These are phyloP conservation scores for Kwoniella botswanensis DNA, from an alignment of 768 basidiomycete genomes.

Conservation along the genomic window DNA sequence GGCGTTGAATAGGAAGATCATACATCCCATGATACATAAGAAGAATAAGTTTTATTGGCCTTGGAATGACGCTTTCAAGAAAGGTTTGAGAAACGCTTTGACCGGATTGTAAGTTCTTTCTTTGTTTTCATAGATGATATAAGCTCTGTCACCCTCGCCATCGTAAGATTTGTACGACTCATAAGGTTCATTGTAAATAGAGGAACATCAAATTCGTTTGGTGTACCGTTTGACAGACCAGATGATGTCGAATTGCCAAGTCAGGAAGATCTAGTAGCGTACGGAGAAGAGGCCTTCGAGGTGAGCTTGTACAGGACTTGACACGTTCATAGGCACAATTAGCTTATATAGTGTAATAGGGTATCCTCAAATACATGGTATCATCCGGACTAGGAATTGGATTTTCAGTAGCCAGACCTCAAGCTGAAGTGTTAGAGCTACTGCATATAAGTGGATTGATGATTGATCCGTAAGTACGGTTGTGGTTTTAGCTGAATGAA, in stretches of 20 bases:
- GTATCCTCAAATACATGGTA: slow-evolving; percentile 97
- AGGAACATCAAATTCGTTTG: slow-evolving; percentile 52
- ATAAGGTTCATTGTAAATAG: slow-evolving; percentile 22
- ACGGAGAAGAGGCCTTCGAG: slow-evolving; percentile 55
- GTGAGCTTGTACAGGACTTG: slow-evolving; percentile 23
- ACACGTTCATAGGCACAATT: no score
- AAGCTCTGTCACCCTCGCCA: not conserved
- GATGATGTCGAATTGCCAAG: slow-evolving; percentile 26
- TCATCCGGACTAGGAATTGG: slow-evolving; percentile 70
- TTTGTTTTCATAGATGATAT: no score
- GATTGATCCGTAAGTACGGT: slow-evolving; percentile 68
- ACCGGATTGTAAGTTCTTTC: slow-evolving; percentile 47
- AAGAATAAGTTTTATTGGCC: slow-evolving; percentile 37
- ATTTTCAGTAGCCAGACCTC: slow-evolving; percentile 75
- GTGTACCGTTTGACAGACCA: slow-evolving; percentile 43
- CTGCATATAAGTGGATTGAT: slow-evolving; percentile 85
- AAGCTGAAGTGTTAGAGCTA: slow-evolving; percentile 80
- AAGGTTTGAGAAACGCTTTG: slow-evolving; percentile 52
- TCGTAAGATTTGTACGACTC: not conserved
- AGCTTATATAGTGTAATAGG: slow-evolving; percentile 63
- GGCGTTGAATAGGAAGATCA: slow-evolving; percentile 39
- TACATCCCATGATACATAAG: slow-evolving; percentile 30
- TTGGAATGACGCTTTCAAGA: slow-evolving; percentile 47
- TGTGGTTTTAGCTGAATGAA: not conserved
- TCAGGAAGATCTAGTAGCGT: slow-evolving; percentile 40